phyloP scores from a whole-genome alignment of 139 green algal genomes.

The Haematococcus sp. region DNA sequence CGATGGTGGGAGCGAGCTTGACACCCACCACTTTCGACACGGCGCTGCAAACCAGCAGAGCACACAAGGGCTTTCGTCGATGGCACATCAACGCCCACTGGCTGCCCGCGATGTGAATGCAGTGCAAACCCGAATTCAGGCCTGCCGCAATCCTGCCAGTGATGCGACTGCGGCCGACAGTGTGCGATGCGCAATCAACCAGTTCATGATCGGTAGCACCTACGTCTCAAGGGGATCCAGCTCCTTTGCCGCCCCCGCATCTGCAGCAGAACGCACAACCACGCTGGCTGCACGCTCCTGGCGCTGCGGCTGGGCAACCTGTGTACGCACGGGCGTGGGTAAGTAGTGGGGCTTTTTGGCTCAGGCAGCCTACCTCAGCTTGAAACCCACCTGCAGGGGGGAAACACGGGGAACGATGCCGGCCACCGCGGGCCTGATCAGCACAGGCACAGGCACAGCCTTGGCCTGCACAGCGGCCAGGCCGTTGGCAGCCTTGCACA shows the following conservation, averaged over 20 bases:
- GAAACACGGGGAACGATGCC: too few species aligned
- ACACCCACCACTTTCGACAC: constrained; percentile 70
- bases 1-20: constrained; percentile 59
- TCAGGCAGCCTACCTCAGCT: too few species aligned
- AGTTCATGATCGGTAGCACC: constrained; percentile 5
- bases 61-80: neutral
- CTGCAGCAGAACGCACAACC: neutral
- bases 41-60: constrained; percentile 37
- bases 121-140: neutral
- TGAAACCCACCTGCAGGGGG: too few species aligned
- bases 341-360: too few species aligned
- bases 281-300: neutral
- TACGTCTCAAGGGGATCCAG: constrained; percentile 53
- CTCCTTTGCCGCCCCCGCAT: constrained; percentile 34
- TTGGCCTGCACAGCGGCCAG: too few species aligned
- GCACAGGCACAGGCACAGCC: too few species aligned
- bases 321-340: too few species aligned
- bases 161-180: neutral
- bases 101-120: neutral
- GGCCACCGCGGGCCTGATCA: too few species aligned
- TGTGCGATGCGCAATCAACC: too few species aligned
- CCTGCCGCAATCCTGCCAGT: neutral
- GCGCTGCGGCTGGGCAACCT: too few species aligned
- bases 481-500: too few species aligned
- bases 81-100: neutral